Conservation (phyloP, 164 flowering plant species). For the Nymphaea thermarum region DNA sequence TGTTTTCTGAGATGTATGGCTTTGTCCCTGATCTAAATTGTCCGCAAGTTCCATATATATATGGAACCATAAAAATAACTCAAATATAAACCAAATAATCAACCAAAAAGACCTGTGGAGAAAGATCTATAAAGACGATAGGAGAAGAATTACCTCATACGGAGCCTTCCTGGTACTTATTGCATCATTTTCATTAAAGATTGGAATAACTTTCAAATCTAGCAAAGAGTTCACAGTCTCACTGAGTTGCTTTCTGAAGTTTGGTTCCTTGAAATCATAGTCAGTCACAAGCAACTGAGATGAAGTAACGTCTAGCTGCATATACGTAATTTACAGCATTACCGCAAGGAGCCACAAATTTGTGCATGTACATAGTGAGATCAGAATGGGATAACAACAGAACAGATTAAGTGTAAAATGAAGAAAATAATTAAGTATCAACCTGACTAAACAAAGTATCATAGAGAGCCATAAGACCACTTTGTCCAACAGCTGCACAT, state of each 20-base stretch:
- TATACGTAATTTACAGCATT: background rate
- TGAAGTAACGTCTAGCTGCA: constrained; percentile 86
- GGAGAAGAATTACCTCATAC: constrained; percentile 48
- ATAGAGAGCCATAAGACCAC: constrained; percentile 88
- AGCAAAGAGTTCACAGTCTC: constrained; percentile 65
- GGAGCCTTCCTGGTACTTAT: constrained; percentile 91
- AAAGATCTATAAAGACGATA: too few species aligned
- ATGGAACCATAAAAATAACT: too few species aligned
- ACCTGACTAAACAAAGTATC: constrained; percentile 88
- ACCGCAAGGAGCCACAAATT: too few species aligned
- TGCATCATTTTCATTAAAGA: constrained; percentile 97
- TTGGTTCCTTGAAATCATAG: constrained; percentile 67
- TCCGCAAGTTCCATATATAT: too few species aligned
- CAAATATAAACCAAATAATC: too few species aligned
- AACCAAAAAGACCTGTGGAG: too few species aligned
- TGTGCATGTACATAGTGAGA: too few species aligned
- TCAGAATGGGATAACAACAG: too few species aligned
- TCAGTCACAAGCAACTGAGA: constrained; percentile 96
- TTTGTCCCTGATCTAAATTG: too few species aligned
- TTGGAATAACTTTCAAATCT: constrained; percentile 63
- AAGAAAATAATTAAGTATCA: too few species aligned
- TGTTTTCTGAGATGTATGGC: too few species aligned
- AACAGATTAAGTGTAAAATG: too few species aligned
- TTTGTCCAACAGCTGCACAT: constrained; percentile 98
- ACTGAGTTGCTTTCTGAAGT: constrained; percentile 63